Base-by-base conservation (phyloP, 495 filamentous ascomycete species). In the Penicillium egyptiacum region DNA sequence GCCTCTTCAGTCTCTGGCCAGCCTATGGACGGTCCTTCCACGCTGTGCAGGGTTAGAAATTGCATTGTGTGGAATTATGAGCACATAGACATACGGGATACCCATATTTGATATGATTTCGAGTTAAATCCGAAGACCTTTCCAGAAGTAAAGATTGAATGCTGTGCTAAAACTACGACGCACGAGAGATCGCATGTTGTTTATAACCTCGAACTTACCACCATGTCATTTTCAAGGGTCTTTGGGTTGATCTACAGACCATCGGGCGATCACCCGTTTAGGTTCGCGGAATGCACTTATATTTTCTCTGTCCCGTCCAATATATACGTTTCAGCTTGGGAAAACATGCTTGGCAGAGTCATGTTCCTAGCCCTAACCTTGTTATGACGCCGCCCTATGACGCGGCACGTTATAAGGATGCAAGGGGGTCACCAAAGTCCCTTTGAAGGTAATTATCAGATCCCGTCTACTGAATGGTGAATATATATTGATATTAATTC, bases 1-100 rank as follows among this genome's bases (percentile, higher is more conserved):
- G 35, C 50, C 9, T 30, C 2, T 20, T 52, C 50, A 9, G 50
- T 52, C 50, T 40, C 23, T 5, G 35, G 5, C 50, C 50, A 52
- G 23, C 37, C 50, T 25, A 52, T 52, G 4, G 50, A 42, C 6
- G 33, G 8, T 28, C 50, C 50, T 16, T 52, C 22, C 16, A 52
- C 50, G 8, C 50, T 52, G 42, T 52, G 10, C 7, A 19, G 23
- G 16, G 50, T 52, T 42, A 52, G 25, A 6, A 31, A 19, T 3
- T 20, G 46, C 25, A 41, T 28, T 28, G 22, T 20, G 8, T 23
- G 41, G 41, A 19, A 11, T 19, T 16, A 22, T 12, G 23, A 26
- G 33, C 12, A 22, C 23, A 25, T 25, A 8, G 6, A 28, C 50
- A 19, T 12, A 52, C 50, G 50, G 35, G 19, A 52, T 11, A 19